Base-by-base conservation (phyloP, 2,329 filamentous ascomycete species). In the Fusarium stilboides region DNA sequence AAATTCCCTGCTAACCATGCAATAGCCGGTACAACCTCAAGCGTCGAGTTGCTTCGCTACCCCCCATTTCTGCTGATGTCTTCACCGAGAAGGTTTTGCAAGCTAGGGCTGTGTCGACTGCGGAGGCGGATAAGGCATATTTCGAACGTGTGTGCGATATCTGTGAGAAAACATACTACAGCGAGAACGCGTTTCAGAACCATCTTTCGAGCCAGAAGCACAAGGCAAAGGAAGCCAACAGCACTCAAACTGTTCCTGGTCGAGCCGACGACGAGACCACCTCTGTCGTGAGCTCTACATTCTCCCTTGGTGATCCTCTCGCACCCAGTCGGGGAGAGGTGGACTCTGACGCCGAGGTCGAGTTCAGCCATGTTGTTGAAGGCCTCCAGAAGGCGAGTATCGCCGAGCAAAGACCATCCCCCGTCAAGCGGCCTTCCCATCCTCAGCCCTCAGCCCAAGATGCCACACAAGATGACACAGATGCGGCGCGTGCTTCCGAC, bases 11-110 rank as follows among this genome's bases (percentile, higher is more conserved):
- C 63, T 71, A 43, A 74, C 31, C 4, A 24, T 4, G 4, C 15
- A 12, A 13, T 19, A 96, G 93, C 80, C 91, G 96, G 70, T 98
- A 98, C 82, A 99, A 99, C 80, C 88, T 98, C 75, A 98, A 98
- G 84, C 93, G 96, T 73, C 91, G 94, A 75, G 92, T 98, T 58
- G 94, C 95, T 42, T 93, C 93, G 8, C 86, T 98, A 8, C 94
- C 95, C 31, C 94, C 96, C 5, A 93, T 98, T 49, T 91, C 94
- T 8, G 94, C 95, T 55, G 94, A 98, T 78, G 87, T 94, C 60
- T 99, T 98, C 80, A 94, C 94, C 74, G 96, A 98, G 75, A 98
- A 98, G 80, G 95, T 99, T 39, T 85, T 98, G 17, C 93, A 94
- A 74, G 95, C 94, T 69, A 94, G 97, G 77, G 94, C 94, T 28